phyloP scores from a whole-genome alignment of 2,329 filamentous ascomycete species.

The Fusarium sp. region DNA sequence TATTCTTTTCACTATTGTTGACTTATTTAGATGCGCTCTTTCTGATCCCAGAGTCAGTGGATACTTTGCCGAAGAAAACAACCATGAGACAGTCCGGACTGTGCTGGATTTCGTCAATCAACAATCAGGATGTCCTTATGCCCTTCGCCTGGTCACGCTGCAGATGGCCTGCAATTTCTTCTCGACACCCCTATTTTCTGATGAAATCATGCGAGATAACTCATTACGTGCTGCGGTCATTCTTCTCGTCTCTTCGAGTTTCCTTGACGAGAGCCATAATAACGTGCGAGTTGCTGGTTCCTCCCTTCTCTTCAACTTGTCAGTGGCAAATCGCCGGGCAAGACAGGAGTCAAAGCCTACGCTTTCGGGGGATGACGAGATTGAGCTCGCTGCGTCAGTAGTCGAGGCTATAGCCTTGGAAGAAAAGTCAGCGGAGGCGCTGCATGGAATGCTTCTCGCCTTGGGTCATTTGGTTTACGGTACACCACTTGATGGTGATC shows the following conservation, averaged over 20 bases:
- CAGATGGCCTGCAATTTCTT: slow-evolving; percentile 90
- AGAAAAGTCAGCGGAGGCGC: slow-evolving; percentile 71
- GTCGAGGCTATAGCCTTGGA: slow-evolving; percentile 76
- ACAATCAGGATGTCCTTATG: slow-evolving; percentile 74
- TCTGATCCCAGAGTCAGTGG: slow-evolving; percentile 81
- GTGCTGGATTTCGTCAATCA: slow-evolving; percentile 69
- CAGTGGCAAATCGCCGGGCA: slow-evolving; percentile 73
- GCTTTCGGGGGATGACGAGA: slow-evolving; percentile 75
- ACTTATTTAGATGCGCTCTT: slow-evolving; percentile 82
- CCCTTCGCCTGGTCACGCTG: slow-evolving; percentile 81
- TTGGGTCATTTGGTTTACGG: slow-evolving; percentile 81
- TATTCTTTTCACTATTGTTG: slow-evolving; percentile 81
- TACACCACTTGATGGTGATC: slow-evolving; percentile 73
- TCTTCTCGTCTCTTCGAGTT: slow-evolving; percentile 76
- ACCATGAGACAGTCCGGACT: slow-evolving; percentile 68
- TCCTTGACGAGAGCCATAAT: slow-evolving; percentile 78
- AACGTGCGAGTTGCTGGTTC: slow-evolving; percentile 84
- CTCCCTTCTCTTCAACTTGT: slow-evolving; percentile 84
- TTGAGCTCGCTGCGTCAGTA: slow-evolving; percentile 83
- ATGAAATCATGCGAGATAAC: slow-evolving; percentile 65
- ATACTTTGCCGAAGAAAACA: slow-evolving; percentile 81
- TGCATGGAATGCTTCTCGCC: slow-evolving; percentile 80
- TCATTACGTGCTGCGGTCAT: slow-evolving; percentile 68
- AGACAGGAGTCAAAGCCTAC: slow-evolving; percentile 66
- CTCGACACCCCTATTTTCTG: slow-evolving; percentile 74